Conservation (phyloP, 192 early-diverging fungal genomes). For the Coemansia sp. region DNA sequence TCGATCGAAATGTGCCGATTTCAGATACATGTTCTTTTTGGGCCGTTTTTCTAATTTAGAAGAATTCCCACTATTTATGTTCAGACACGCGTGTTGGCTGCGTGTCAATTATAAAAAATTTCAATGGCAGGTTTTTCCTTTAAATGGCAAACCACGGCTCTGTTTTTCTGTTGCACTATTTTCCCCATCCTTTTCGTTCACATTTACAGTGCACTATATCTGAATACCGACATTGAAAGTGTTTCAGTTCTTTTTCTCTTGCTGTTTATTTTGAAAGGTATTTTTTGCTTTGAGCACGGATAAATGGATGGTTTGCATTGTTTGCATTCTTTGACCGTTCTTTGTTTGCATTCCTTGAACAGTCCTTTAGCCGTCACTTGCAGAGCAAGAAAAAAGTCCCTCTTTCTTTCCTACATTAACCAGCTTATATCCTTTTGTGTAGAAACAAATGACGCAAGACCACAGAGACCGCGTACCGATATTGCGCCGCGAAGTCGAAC, state of each 20-base stretch:
- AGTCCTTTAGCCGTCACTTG: neutral
- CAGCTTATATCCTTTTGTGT: too few species aligned
- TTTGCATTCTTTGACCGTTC: constrained; percentile 2
- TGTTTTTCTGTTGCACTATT: neutral
- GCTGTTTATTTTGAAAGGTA: constrained; percentile 1
- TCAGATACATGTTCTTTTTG: neutral
- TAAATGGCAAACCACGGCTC: neutral
- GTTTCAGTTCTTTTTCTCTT: neutral
- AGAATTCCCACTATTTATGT: constrained; percentile 2
- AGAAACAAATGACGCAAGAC: neutral
- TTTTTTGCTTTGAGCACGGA: neutral
- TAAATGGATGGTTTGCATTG: neutral
- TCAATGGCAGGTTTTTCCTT: neutral
- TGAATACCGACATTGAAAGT: neutral
- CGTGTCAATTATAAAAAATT: neutral
- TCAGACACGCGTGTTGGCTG: neutral
- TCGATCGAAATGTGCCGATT: neutral
- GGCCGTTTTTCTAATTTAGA: neutral
- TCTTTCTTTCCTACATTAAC: too few species aligned
- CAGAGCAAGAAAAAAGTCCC: too few species aligned
- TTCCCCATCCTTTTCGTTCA: neutral
- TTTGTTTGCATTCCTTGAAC: neutral
- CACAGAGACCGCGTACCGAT: constrained; percentile 11
- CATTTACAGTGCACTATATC: neutral
- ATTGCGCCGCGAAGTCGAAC: constrained; percentile 22